Evolutionary conservation across 2,329 filamentous ascomycete species (phyloP), one percentile per base, ranked within the genome.

Genomic region (Fusarium cyanostomum): DNA sequence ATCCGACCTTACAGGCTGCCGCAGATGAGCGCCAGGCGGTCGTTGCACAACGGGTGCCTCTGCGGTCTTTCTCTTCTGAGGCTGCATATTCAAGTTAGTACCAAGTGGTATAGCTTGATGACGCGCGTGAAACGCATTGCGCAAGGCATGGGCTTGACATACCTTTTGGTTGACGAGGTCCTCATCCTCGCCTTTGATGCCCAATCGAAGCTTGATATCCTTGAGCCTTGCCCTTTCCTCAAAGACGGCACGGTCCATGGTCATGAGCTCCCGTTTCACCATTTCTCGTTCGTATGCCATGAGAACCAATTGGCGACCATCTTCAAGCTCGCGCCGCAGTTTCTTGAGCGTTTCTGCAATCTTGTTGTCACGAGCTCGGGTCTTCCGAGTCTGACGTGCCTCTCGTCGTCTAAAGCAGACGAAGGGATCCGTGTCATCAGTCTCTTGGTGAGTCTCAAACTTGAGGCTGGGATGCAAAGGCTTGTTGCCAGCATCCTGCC

Each of bases 391-490:
- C 75, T 96, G 92, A 56, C 95, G 90, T 42, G 96, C 92, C 78
- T 99, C 95, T 64, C 95, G 91, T 69, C 95, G 89, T 74, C 95
- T 88, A 86, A 99, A 99, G 79, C 95, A 99, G 72, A 99, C 94
- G 79, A 97, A 99, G 44, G 95, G 95, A 78, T 99, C 95, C 71
- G 92, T 88, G 74, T 99, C 95, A 76, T 99, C 95, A 60, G 90
- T 96, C 66, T 98, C 94, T 74, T 92, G 91, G 64, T 95, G 92
- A 42, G 89, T 96, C 80, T 99, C 95, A 67, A 97, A 95, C 80
- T 97, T 97, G 74, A 98, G 86, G 18, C 82, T 84, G 8, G 92
- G 87, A 72, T 94, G 90, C 60, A 98, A 80, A 7, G 89, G 80
- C 69, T 85, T 88, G 74, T 94, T 95, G 66, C 86, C 86, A 56